Evolutionary conservation across 371 early-diverging fungal species (phyloP).

Genomic region (Mucor sp.): DNA sequence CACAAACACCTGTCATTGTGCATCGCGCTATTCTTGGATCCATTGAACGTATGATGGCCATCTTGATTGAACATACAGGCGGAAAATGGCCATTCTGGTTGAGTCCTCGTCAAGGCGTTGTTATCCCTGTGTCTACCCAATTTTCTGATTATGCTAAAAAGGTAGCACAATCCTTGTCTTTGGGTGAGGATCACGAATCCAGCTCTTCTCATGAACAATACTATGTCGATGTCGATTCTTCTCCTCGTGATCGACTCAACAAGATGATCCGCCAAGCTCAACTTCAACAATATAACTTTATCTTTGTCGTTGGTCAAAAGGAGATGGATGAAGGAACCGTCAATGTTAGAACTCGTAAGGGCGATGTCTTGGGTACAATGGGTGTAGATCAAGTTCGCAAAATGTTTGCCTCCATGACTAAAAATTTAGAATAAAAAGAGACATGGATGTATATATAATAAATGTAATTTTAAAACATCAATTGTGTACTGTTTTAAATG

Average conservation of each 20-base stretch:
- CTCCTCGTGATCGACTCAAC: constrained; percentile 81
- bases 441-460: constrained; percentile 6
- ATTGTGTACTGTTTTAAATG: not conserved
- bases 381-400: constrained; percentile 40
- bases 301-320: constrained; percentile 93
- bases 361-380: constrained; percentile 56
- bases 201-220: constrained; percentile 41
- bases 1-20: constrained; percentile 88
- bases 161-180: constrained; percentile 40
- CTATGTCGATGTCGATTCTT: constrained; percentile 83
- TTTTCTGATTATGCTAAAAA: constrained; percentile 49
- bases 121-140: constrained; percentile 81
- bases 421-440: constrained; percentile 35
- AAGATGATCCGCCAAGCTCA: constrained; percentile 97
- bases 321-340: constrained; percentile 85
- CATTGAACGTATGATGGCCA: constrained; percentile 95
- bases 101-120: constrained; percentile 93
- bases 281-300: constrained; percentile 89
- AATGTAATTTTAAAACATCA: not conserved
- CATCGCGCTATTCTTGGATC: constrained; percentile 96
- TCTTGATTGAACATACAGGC: constrained; percentile 88
- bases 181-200: constrained; percentile 21
- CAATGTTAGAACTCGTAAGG: constrained; percentile 81
- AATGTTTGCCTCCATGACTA: constrained; percentile 48
- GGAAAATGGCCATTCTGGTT: constrained; percentile 99